These are phyloP conservation scores for Fusarium irregulare DNA, from an alignment of 2,329 filamentous ascomycete genomes.

Conservation along the genomic window DNA sequence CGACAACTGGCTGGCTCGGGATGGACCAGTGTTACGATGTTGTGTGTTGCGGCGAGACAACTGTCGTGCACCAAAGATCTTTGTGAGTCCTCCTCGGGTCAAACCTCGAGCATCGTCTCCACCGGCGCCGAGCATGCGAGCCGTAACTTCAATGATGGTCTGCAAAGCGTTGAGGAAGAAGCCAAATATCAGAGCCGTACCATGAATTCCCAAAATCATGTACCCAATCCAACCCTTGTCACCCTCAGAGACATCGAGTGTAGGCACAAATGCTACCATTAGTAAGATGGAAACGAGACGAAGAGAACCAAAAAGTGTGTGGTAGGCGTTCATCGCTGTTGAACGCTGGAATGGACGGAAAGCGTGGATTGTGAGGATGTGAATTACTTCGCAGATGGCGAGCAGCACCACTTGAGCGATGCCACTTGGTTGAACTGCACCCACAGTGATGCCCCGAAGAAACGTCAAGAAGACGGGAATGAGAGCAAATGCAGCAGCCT, in stretches of 20 bases:
- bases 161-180: conserved; percentile 94
- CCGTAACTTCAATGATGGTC: conserved; percentile 88
- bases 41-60: conserved; percentile 78
- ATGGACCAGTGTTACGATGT: conserved; percentile 67
- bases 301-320: conserved; percentile 83
- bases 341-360: conserved; percentile 91
- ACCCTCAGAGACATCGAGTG: conserved; percentile 80
- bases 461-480: conserved; percentile 88
- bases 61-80: conserved; percentile 92
- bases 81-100: conserved; percentile 84
- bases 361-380: conserved; percentile 86
- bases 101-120: conserved; percentile 77
- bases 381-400: conserved; percentile 92
- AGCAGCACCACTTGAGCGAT: conserved; percentile 93
- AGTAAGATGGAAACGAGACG: conserved; percentile 81
- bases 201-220: conserved; percentile 87
- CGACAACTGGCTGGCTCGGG: conserved; percentile 84
- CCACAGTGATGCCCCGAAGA: conserved; percentile 88
- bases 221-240: conserved; percentile 96
- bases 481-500: conserved; percentile 88
- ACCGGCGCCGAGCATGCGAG: conserved; percentile 84
- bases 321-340: conserved; percentile 97
- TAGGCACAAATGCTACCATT: conserved; percentile 86
- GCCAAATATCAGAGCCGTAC: conserved; percentile 84
- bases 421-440: conserved; percentile 90